A percentile compares a stretch with the other conserved stretches of the same genome.
These are phyloP conservation scores for Peronosclerospora sorghi DNA, from an alignment of 352 stramenopile species.

Conservation along the genomic window DNA sequence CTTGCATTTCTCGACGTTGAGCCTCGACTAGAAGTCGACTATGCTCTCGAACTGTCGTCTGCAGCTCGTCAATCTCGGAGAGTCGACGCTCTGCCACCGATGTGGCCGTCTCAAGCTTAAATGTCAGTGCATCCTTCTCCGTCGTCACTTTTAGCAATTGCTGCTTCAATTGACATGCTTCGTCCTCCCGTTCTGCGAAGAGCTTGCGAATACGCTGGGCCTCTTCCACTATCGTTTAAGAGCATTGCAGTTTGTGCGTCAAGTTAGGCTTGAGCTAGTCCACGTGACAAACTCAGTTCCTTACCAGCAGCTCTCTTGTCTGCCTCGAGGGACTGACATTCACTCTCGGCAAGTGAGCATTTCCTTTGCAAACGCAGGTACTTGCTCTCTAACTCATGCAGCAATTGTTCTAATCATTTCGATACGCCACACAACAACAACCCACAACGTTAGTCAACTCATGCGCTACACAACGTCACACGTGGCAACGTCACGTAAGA, in stretches of 20 bases:
- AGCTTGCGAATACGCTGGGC: slow-evolving; percentile 16
- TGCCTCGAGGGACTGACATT: slow-evolving; percentile 30
- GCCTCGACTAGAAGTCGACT: slow-evolving; percentile 36
- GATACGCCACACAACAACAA: too few relatives aligned
- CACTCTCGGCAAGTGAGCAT: slow-evolving; percentile 35
- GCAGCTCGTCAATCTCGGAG: slow-evolving; percentile 46
- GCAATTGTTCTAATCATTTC: slow-evolving; percentile 47
- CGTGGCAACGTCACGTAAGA: neutral
- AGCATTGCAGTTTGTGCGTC: neutral
- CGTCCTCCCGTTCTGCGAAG: slow-evolving; percentile 19
- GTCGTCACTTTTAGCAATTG: too few relatives aligned
- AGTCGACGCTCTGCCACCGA: slow-evolving; percentile 59
- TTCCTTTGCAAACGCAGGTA: slow-evolving; percentile 43
- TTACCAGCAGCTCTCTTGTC: slow-evolving; percentile 41
- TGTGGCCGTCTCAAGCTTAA: slow-evolving; percentile 39
- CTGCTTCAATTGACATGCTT: slow-evolving; percentile 22
- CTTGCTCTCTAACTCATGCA: too few relatives aligned
- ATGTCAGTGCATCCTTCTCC: slow-evolving; percentile 44
- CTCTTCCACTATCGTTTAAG: slow-evolving; percentile 20
- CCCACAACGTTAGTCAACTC: neutral
- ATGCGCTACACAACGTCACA: neutral
- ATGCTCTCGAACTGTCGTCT: slow-evolving; percentile 47
- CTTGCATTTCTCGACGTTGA: slow-evolving; percentile 54
- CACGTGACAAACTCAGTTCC: neutral
- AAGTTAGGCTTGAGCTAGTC: too few relatives aligned